phyloP scores from a whole-genome alignment of 1,284 basidiomycete species.

The Leccinum pallidistipes region DNA sequence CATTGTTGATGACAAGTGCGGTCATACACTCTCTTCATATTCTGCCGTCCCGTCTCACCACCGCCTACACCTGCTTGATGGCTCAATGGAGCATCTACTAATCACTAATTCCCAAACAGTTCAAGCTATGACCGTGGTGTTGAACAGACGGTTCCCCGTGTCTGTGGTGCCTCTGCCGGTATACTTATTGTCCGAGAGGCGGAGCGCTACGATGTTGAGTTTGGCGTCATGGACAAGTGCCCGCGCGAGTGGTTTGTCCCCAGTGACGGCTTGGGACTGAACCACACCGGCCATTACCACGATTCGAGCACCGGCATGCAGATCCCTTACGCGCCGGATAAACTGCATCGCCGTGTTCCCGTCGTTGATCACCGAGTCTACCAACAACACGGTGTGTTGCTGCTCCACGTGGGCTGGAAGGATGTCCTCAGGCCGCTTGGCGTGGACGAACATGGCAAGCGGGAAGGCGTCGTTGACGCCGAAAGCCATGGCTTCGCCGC shows the following conservation, averaged over 20 bases:
- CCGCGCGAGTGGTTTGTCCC: slow-evolving; percentile 10
- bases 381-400: slow-evolving; percentile 11
- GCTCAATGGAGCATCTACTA: background rate
- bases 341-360: slow-evolving; percentile 12
- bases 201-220: slow-evolving; percentile 11
- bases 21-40: no score
- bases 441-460: slow-evolving; percentile 13
- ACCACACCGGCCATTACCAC: slow-evolving; percentile 14
- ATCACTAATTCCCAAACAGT: slow-evolving; percentile 3
- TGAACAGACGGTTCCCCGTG: slow-evolving; percentile 14
- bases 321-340: slow-evolving; percentile 8
- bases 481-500: slow-evolving; percentile 10
- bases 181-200: slow-evolving; percentile 14
- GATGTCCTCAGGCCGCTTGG: slow-evolving; percentile 10
- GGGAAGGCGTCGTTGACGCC: slow-evolving; percentile 12
- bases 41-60: no score
- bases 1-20: no score
- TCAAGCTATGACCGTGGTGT: slow-evolving; percentile 9
- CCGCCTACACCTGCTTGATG: no score
- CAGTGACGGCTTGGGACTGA: slow-evolving; percentile 13
- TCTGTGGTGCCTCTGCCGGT: slow-evolving; percentile 13
- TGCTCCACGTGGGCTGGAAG: slow-evolving; percentile 10
- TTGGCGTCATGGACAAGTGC: slow-evolving; percentile 11
- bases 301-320: slow-evolving; percentile 12
- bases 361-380: slow-evolving; percentile 12